These are phyloP conservation scores for Medicago arabica DNA, from an alignment of 306 rosid species.

Conservation along the genomic window DNA sequence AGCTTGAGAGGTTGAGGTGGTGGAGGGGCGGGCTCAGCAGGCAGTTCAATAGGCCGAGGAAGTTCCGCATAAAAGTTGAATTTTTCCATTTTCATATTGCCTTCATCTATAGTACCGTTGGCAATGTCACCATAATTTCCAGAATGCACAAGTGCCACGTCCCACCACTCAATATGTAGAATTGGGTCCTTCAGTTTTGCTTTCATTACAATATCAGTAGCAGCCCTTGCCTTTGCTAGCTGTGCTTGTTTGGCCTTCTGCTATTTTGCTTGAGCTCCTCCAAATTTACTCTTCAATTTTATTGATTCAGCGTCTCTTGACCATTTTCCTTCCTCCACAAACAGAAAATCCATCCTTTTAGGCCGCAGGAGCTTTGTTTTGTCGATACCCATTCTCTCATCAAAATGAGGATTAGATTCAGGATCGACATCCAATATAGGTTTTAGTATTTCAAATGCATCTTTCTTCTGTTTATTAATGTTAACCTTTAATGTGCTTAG, in stretches of 20 bases:
- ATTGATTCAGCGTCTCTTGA: slow-evolving; percentile 87
- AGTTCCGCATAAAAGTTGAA: slow-evolving; percentile 82
- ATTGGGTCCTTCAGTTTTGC: slow-evolving; percentile 85
- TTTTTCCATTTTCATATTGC: slow-evolving; percentile 69
- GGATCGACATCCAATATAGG: slow-evolving; percentile 95
- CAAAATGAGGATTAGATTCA: slow-evolving; percentile 82
- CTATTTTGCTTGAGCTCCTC: slow-evolving; percentile 98
- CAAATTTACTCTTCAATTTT: slow-evolving; percentile 88
- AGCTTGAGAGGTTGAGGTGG: slow-evolving; percentile 98
- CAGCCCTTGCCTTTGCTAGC: slow-evolving; percentile 94
- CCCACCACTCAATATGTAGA: slow-evolving; percentile 99
- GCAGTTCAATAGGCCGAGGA: slow-evolving; percentile 97
- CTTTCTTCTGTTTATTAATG: no score
- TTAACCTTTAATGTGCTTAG: no score
- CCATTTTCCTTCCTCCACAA: slow-evolving; percentile 99
- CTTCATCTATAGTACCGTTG: slow-evolving; percentile 53
- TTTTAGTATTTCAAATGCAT: no score
- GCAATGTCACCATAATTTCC: slow-evolving; percentile 66
- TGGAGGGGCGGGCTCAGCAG: slow-evolving; percentile 94
- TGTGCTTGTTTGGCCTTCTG: slow-evolving; percentile 93
- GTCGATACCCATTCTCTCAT: slow-evolving; percentile 78
- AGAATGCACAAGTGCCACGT: slow-evolving; percentile 62
- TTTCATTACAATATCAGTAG: slow-evolving; percentile 80
- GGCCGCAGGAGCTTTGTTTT: slow-evolving; percentile 87
- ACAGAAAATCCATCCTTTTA: slow-evolving; percentile 78